Conservation (phyloP, 345 rosid species). For the Reutealis trisperma region DNA sequence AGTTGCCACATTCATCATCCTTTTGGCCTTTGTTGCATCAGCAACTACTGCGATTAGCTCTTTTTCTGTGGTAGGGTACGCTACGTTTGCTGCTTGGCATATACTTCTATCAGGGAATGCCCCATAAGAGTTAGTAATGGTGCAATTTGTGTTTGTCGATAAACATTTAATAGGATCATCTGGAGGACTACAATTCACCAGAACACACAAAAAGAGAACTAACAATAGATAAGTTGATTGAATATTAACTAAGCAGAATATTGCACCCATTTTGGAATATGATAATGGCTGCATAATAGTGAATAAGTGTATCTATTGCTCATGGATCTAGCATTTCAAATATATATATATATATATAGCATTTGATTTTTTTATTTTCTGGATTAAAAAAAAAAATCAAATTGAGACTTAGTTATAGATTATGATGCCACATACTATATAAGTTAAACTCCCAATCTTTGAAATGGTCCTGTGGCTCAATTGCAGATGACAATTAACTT, state of each 20-base stretch:
- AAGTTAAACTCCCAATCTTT: too few relatives aligned
- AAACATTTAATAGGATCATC: constrained; percentile 61
- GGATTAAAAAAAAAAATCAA: too few relatives aligned
- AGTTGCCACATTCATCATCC: constrained; percentile 73
- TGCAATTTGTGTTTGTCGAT: constrained; percentile 46
- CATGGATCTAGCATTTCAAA: too few relatives aligned
- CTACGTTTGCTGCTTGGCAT: constrained; percentile 58
- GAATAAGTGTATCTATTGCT: too few relatives aligned
- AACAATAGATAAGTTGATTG: background rate
- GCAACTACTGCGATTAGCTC: constrained; percentile 60
- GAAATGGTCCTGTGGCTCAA: too few relatives aligned
- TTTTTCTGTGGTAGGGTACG: constrained; percentile 56
- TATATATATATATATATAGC: too few relatives aligned
- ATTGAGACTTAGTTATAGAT: too few relatives aligned
- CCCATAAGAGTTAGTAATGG: constrained; percentile 69
- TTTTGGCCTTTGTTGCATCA: constrained; percentile 44
- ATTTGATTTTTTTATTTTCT: too few relatives aligned
- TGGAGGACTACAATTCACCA: constrained; percentile 49
- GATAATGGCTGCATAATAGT: too few relatives aligned
- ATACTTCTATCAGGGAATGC: constrained; percentile 61
- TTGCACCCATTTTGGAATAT: background rate
- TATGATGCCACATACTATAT: too few relatives aligned
- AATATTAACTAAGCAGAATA: constrained; percentile 8
- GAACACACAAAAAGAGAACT: background rate
- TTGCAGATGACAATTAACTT: too few relatives aligned